Evolutionary conservation across 2,329 filamentous ascomycete species (phyloP).

Genomic region (Phialophora tarda): DNA sequence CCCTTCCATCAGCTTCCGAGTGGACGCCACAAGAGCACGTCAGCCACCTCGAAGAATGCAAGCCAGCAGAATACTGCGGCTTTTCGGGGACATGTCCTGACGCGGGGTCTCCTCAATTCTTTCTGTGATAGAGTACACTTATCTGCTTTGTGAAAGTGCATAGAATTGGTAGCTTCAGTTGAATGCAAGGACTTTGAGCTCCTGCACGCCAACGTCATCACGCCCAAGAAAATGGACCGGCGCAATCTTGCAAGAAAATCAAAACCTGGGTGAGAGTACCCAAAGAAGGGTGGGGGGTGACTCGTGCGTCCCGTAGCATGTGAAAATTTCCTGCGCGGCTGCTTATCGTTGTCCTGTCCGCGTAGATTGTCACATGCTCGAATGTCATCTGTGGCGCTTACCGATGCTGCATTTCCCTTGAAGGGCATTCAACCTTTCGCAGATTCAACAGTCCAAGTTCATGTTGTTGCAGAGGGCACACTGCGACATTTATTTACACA

Average conservation of each 20-base stretch:
- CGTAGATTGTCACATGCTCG: not conserved
- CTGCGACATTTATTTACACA: not conserved
- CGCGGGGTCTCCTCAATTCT: not conserved
- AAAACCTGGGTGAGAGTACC: not conserved
- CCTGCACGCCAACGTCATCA: not conserved
- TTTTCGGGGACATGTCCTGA: not conserved
- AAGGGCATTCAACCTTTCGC: not conserved
- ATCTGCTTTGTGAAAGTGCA: not conserved
- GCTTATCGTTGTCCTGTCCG: not conserved
- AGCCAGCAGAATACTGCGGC: not conserved
- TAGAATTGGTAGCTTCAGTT: conserved; percentile 8
- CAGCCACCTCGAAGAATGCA: not conserved
- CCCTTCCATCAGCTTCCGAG: not conserved
- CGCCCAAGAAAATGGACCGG: not conserved
- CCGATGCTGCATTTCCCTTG: not conserved
- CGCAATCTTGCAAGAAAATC: not conserved
- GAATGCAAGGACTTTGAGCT: not conserved
- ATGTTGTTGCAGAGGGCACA: not conserved
- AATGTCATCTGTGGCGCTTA: not conserved
- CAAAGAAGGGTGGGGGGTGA: too few relatives aligned
- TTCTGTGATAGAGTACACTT: conserved; percentile 7
- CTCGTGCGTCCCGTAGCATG: not conserved
- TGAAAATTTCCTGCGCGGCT: conserved; percentile 1
- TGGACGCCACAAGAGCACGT: not conserved
- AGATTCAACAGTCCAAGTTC: not conserved